Percentiles rank a stretch among this genome's conserved stretches.
Evolutionary conservation across 208 protist species (phyloP).

Genomic region (Acanthamoeba culbertsoni): DNA sequence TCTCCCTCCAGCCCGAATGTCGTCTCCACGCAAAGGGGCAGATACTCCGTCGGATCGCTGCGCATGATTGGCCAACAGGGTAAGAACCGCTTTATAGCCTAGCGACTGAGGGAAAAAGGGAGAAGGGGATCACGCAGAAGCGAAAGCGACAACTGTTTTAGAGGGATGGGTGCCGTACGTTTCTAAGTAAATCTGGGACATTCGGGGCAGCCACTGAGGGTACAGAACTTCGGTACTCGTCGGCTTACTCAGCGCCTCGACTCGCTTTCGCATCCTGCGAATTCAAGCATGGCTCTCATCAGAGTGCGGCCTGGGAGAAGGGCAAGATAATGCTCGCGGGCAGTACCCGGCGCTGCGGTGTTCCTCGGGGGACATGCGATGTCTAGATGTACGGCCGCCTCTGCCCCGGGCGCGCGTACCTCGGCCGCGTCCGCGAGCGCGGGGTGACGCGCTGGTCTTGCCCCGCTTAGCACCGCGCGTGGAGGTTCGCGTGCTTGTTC

Average conservation of each 20-base stretch:
- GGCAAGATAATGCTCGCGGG: not conserved
- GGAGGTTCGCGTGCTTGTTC: not conserved
- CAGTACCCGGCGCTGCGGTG: not conserved
- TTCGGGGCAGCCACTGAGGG: not conserved
- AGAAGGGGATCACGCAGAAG: too few species aligned
- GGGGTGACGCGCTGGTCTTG: not conserved
- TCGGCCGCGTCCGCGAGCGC: not conserved
- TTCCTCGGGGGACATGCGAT: conserved; percentile 22
- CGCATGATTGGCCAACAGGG: not conserved
- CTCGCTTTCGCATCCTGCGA: not conserved
- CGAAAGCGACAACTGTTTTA: not conserved
- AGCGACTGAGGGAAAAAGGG: not conserved
- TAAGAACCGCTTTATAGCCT: not conserved
- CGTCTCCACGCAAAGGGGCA: not conserved
- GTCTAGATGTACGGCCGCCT: not conserved
- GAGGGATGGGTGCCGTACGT: not conserved
- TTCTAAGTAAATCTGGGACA: not conserved
- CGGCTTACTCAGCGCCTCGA: not conserved
- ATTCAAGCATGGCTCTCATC: not conserved
- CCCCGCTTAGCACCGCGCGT: not conserved
- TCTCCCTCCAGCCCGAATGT: not conserved
- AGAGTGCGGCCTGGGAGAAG: not conserved
- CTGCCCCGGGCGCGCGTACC: not conserved
- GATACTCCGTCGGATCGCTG: conserved; percentile 1
- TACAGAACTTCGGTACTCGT: not conserved